phyloP scores from a whole-genome alignment of 2,329 filamentous ascomycete genomes.

The Ceratocystis destructans region DNA sequence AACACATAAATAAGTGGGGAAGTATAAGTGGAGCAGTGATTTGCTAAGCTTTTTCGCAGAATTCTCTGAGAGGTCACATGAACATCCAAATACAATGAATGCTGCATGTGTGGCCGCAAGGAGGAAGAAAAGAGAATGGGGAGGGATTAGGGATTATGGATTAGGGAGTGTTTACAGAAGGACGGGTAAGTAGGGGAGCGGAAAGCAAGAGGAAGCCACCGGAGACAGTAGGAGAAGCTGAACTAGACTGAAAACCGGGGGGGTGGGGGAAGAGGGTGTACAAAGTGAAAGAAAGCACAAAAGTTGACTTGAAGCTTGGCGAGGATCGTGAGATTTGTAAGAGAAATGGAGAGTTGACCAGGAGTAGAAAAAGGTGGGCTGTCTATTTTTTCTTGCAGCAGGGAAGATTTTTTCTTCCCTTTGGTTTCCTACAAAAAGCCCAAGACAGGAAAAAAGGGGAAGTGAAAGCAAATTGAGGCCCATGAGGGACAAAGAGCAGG shows the following conservation, averaged over 20 bases:
- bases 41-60: background rate
- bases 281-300: background rate
- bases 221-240: background rate
- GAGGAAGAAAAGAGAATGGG: slow-evolving; percentile 21
- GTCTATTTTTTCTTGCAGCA: background rate
- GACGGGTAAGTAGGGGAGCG: background rate
- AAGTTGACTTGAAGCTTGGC: background rate
- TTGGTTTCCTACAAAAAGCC: background rate
- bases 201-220: background rate
- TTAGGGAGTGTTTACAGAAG: background rate
- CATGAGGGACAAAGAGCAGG: background rate
- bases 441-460: background rate
- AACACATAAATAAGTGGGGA: background rate
- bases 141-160: slow-evolving; percentile 21
- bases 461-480: slow-evolving; percentile 8
- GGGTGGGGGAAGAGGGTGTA: background rate
- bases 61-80: slow-evolving; percentile 4
- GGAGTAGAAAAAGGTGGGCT: background rate
- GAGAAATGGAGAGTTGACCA: background rate
- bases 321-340: slow-evolving; percentile 1
- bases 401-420: background rate
- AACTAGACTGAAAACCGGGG: background rate
- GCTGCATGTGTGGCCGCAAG: background rate
- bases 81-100: background rate
- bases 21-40: background rate